Evolutionary conservation across 371 early-diverging fungal species (phyloP), one percentile per base, ranked within the genome.

Genomic region (Actinomucor elegans): DNA sequence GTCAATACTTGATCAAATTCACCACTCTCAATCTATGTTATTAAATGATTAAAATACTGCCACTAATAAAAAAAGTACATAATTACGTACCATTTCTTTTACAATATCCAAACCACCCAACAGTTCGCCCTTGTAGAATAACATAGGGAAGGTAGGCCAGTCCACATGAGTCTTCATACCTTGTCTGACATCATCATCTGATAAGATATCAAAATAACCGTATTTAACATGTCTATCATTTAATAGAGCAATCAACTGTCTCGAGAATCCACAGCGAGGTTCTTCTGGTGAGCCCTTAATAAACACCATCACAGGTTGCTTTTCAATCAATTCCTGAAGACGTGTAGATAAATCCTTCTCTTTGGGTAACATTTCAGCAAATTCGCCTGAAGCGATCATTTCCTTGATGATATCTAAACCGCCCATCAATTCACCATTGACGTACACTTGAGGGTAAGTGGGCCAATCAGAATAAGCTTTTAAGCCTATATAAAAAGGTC

Each of bases 371-470:
- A 89, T 59, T 17, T 71, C 78, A 37, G 83, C 73, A 64, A 94
- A 86, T 60, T 94, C 95, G 17, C 89, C 91, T 6, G 84, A 77
- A 7, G 81, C 82, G 15, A 89, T 72, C 75, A 94, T 68, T 62
- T 94, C 93, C 63, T 92, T 92, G 45, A 97, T 67, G 52, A 93
- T 89, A 71, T 97, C 97, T 33, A 94, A 71, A 27, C 97, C 97
- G 20, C 97, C 97, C 44, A 97, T 76, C 67, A 99, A 95, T 72
- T 94, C 92, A 51, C 94, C 94, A 66, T 94, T 88, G 60, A 96
- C 81, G 62, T 90, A 99, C 7, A 98, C 87, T 76, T 98, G 98
- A 14, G 99, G 99, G 71, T 94, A 92, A 11, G 98, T 99, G 5
- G 96, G 96, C 99, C 96, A 95, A 63, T 93, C 84, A 32, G 89